Evolutionary conservation across 306 rosid species (phyloP).

Genomic region (Gastrolobium villosum): DNA sequence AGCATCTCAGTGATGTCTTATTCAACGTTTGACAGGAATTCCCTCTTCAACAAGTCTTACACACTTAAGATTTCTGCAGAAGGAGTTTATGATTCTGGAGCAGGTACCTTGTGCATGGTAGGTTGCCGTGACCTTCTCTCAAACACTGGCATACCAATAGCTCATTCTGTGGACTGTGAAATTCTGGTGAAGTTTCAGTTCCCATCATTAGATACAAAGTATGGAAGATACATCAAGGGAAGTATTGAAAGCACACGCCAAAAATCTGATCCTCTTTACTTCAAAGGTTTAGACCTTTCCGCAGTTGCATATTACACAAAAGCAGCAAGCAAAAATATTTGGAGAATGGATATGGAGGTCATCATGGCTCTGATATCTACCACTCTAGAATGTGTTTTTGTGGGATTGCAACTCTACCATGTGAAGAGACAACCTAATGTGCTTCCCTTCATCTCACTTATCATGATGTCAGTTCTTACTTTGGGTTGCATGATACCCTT

Average conservation of each 20-base stretch:
- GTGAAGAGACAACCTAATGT: slow-evolving; percentile 59
- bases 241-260: slow-evolving; percentile 63
- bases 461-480: slow-evolving; percentile 64
- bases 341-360: slow-evolving; percentile 71
- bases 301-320: slow-evolving; percentile 32
- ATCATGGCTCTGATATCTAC: slow-evolving; percentile 65
- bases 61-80: slow-evolving; percentile 56
- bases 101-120: slow-evolving; percentile 76
- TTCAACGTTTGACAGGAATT: not conserved
- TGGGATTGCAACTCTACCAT: slow-evolving; percentile 65
- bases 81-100: slow-evolving; percentile 65
- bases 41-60: slow-evolving; percentile 30
- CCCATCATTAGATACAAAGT: slow-evolving; percentile 43
- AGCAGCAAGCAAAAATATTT: slow-evolving; percentile 35
- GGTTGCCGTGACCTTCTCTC: slow-evolving; percentile 62
- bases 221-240: slow-evolving; percentile 49
- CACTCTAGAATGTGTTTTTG: slow-evolving; percentile 65
- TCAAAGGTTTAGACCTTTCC: slow-evolving; percentile 50
- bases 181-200: slow-evolving; percentile 64
- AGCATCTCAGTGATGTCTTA: not conserved
- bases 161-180: slow-evolving; percentile 60
- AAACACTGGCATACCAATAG: slow-evolving; percentile 2
- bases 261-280: slow-evolving; percentile 60
- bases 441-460: slow-evolving; percentile 65
- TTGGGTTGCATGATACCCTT: slow-evolving; percentile 64